Conservation (phyloP, 1,139 yeast genomes). For the Scheffersomyces illinoinensis region DNA sequence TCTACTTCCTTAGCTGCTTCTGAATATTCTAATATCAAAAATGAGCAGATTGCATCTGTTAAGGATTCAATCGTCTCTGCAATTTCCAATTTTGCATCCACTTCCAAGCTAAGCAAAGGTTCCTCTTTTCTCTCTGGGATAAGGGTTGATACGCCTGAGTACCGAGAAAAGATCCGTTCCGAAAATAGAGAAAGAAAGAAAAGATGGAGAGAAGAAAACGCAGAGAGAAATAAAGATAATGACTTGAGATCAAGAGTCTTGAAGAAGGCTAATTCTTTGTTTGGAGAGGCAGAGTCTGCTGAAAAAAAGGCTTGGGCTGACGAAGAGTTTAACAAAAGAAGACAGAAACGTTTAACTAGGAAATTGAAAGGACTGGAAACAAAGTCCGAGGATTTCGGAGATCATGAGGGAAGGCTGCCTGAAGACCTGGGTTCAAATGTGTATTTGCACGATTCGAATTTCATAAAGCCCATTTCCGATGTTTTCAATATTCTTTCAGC, state of each 20-base stretch:
- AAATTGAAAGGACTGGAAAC: constrained; percentile 14
- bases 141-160: constrained; percentile 33
- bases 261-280: constrained; percentile 67
- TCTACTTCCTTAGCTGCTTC: neutral
- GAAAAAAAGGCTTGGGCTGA: constrained; percentile 73
- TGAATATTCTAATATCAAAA: constrained; percentile 6
- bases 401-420: constrained; percentile 2
- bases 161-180: constrained; percentile 59
- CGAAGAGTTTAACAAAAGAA: constrained; percentile 66
- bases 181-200: constrained; percentile 87
- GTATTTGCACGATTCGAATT: constrained; percentile 19
- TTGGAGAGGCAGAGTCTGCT: constrained; percentile 59
- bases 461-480: constrained; percentile 32
- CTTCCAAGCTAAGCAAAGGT: constrained; percentile 16
- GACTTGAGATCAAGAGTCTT: constrained; percentile 78
- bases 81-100: constrained; percentile 26
- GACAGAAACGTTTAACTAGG: constrained; percentile 54
- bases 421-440: constrained; percentile 6
- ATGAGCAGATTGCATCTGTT: constrained; percentile 27
- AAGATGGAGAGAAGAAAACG: constrained; percentile 86
- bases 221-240: constrained; percentile 80
- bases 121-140: constrained; percentile 22
- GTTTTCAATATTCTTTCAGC: constrained; percentile 39
- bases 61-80: constrained; percentile 32
- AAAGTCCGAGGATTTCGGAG: neutral